phyloP scores from a whole-genome alignment of 2,329 filamentous ascomycete species.

The Claviceps pusilla region DNA sequence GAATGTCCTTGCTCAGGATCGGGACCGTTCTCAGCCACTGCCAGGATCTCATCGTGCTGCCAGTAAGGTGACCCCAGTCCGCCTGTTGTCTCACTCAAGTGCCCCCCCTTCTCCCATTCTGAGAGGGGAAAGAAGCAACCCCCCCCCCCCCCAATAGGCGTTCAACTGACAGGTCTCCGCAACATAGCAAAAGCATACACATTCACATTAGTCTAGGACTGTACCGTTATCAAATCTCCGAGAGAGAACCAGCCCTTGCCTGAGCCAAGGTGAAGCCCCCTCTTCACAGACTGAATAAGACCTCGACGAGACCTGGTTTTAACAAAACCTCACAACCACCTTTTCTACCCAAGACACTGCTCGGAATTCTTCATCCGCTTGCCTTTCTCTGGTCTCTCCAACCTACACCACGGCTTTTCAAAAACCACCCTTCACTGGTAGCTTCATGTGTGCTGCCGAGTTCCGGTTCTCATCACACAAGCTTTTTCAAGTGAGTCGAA shows the following conservation, averaged over 20 bases:
- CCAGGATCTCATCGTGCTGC: constrained; percentile 15
- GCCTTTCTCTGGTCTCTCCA: constrained; percentile 21
- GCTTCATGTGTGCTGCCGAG: constrained; percentile 45
- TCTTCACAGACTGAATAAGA: constrained; percentile 21
- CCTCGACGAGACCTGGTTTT: constrained; percentile 24
- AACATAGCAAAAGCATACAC: constrained; percentile 18
- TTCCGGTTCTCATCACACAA: constrained; percentile 41
- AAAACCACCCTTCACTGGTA: constrained; percentile 17
- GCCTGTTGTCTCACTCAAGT: constrained; percentile 21
- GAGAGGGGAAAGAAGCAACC: constrained; percentile 18
- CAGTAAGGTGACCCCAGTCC: constrained; percentile 19
- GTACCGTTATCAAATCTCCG: constrained; percentile 25
- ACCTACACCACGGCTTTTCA: constrained; percentile 12
- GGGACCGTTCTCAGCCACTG: constrained; percentile 19
- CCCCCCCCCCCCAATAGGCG: constrained; percentile 8
- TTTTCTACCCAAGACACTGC: constrained; percentile 24
- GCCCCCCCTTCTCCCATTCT: constrained; percentile 8
- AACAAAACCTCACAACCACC: constrained; percentile 16
- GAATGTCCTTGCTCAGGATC: constrained; percentile 23
- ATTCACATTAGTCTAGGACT: constrained; percentile 15
- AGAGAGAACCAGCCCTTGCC: constrained; percentile 15
- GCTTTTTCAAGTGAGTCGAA: constrained; percentile 42
- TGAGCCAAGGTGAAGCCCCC: constrained; percentile 13
- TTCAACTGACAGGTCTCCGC: constrained; percentile 17
- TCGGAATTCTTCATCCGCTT: constrained; percentile 19